Conservation (phyloP, 345 rosid species). For the Lenwebbia sp. region DNA sequence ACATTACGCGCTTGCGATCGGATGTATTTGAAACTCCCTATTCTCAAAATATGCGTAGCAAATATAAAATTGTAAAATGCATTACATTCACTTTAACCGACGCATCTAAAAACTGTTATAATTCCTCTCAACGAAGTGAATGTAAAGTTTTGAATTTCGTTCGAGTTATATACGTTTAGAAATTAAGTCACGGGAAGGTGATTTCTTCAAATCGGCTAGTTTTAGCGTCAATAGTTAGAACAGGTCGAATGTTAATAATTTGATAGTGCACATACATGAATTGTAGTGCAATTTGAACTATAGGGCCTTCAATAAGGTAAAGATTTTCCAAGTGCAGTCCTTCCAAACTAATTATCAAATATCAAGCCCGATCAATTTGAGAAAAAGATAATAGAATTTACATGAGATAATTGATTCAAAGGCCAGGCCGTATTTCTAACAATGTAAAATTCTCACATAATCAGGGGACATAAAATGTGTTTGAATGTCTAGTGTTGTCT, state of each 20-base stretch:
- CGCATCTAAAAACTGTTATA: neutral
- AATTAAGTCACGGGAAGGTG: neutral
- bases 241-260: neutral
- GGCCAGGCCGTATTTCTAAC: neutral
- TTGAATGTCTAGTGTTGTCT: neutral
- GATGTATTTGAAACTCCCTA: neutral
- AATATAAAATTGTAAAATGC: neutral
- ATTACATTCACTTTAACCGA: neutral
- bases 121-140: neutral
- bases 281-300: neutral
- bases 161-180: neutral
- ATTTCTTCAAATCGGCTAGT: neutral
- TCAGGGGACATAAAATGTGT: neutral
- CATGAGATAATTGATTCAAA: neutral
- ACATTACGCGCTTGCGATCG: neutral
- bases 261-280: neutral
- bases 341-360: neutral
- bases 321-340: neutral
- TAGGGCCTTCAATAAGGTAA: neutral
- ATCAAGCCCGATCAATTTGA: neutral
- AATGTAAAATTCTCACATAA: neutral
- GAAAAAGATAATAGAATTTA: neutral
- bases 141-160: neutral
- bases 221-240: neutral
- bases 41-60: neutral